phyloP scores from a whole-genome alignment of 1,284 basidiomycete genomes.

The Exobasidium rhododendri region DNA sequence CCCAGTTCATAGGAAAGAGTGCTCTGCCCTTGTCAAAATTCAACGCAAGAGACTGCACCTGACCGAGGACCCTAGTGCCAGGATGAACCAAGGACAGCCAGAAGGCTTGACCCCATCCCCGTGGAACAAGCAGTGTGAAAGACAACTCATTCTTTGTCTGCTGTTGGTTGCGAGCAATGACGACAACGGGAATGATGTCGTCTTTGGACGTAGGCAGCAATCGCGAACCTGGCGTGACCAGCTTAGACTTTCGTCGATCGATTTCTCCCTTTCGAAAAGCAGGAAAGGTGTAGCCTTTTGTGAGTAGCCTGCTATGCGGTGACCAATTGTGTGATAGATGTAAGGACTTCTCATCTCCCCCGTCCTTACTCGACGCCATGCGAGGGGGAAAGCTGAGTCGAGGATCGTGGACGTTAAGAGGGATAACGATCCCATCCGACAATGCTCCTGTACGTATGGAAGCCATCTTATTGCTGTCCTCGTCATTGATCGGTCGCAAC shows the following conservation, averaged over 20 bases:
- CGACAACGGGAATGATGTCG: conserved; percentile 35
- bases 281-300: conserved; percentile 23
- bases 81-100: conserved; percentile 44
- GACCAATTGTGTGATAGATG: neutral
- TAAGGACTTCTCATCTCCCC: neutral
- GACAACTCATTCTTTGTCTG: neutral
- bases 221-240: conserved; percentile 19
- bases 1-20: conserved; percentile 42
- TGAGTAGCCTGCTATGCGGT: conserved; percentile 17
- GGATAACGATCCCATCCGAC: conserved; percentile 8
- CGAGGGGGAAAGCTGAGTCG: conserved; percentile 38
- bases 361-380: neutral
- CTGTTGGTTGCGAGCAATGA: conserved; percentile 17
- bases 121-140: conserved; percentile 45
- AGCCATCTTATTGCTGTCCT: neutral
- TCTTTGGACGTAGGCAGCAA: conserved; percentile 33
- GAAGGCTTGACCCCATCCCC: conserved; percentile 49
- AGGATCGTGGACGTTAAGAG: conserved; percentile 41
- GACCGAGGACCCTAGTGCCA: conserved; percentile 40
- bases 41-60: conserved; percentile 17
- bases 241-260: conserved; percentile 34
- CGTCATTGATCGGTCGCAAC: conserved; percentile 14
- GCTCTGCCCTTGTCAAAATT: conserved; percentile 14
- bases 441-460: neutral
- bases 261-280: conserved; percentile 45